Conservation (phyloP, 306 rosid species). For the Vigna nakashimae region DNA sequence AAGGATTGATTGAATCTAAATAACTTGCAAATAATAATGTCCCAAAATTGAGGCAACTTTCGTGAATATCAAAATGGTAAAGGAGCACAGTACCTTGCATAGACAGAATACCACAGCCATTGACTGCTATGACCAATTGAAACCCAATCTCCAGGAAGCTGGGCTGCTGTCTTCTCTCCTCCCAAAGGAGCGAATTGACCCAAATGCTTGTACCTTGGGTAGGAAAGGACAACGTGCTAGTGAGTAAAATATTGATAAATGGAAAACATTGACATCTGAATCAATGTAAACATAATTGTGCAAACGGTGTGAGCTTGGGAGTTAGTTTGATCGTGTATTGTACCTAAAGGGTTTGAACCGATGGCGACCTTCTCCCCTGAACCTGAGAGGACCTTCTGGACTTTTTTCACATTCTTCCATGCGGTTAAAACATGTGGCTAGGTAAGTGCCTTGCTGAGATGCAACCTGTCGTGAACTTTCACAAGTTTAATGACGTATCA, state of each 20-base stretch:
- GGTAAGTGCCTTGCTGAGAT: conserved; percentile 88
- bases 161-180: conserved; percentile 98
- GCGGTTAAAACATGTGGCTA: conserved; percentile 82
- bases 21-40: conserved; percentile 34
- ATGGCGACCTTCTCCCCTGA: conserved; percentile 96
- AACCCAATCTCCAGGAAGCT: conserved; percentile 98
- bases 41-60: conserved; percentile 10
- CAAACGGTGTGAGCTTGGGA: conserved; percentile 19
- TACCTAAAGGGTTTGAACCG: conserved; percentile 93
- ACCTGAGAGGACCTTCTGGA: conserved; percentile 97
- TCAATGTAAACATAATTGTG: conserved; percentile 3
- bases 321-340: conserved; percentile 34
- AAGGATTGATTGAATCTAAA: conserved; percentile 4
- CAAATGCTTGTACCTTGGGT: conserved; percentile 85
- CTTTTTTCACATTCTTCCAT: conserved; percentile 76
- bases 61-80: neutral
- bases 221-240: conserved; percentile 35
- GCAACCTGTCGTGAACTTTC: conserved; percentile 76
- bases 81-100: conserved; percentile 69
- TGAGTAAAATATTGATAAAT: conserved; percentile 21
- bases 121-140: conserved; percentile 94
- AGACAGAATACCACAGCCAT: conserved; percentile 99
- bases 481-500: conserved; percentile 28
- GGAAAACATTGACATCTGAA: conserved; percentile 8
- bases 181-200: conserved; percentile 99